Percentiles rank a stretch among this genome's conserved stretches.
These are phyloP conservation scores for Pseudogymnoascus sp. DNA, from an alignment of 2,329 filamentous ascomycete genomes.

Conservation along the genomic window DNA sequence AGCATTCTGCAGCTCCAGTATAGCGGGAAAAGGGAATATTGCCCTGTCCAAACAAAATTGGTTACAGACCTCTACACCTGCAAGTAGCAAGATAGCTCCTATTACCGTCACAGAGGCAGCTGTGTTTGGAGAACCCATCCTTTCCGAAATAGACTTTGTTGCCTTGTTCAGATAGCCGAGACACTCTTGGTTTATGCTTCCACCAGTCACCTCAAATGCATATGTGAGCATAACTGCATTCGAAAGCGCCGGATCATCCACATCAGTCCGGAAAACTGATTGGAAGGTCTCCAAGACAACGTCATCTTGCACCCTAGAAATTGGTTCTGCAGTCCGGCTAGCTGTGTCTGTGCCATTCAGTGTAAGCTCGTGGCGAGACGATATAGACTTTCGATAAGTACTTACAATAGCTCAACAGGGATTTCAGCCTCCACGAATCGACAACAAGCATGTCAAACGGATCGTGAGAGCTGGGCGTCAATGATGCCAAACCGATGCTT, in stretches of 20 bases:
- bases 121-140: constrained; percentile 25
- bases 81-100: constrained; percentile 37
- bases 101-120: constrained; percentile 33
- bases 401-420: constrained; percentile 20
- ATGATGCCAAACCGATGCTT: no score
- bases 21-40: no score
- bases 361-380: constrained; percentile 5
- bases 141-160: constrained; percentile 29
- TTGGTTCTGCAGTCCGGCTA: constrained; percentile 28
- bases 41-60: constrained; percentile 9
- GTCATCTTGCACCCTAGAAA: constrained; percentile 34
- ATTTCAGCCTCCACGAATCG: constrained; percentile 21
- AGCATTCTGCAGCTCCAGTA: no score
- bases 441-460: constrained; percentile 22
- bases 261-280: constrained; percentile 29
- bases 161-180: constrained; percentile 32
- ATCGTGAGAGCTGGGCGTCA: background rate
- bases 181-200: constrained; percentile 27
- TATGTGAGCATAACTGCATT: constrained; percentile 37
- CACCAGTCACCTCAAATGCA: constrained; percentile 26
- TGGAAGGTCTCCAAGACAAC: constrained; percentile 33
- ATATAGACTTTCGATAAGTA: no score
- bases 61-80: constrained; percentile 35
- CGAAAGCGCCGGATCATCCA: constrained; percentile 33
- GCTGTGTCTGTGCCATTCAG: constrained; percentile 21